These are phyloP conservation scores for Lasiodiplodia sp. DNA, from an alignment of 2,329 filamentous ascomycete species.

Conservation along the genomic window DNA sequence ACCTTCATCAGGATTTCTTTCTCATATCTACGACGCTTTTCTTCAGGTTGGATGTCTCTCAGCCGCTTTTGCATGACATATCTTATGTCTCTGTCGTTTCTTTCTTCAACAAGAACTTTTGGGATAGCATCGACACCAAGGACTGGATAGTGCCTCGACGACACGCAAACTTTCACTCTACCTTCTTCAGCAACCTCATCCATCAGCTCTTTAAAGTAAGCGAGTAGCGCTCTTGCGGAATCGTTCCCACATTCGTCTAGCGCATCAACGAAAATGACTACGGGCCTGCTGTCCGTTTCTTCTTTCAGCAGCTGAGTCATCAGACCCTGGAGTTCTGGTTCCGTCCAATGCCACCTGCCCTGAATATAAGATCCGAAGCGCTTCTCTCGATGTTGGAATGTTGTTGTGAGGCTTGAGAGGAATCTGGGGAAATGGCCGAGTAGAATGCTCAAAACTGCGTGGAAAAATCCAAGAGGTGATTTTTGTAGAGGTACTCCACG, in stretches of 20 bases:
- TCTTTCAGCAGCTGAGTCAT: not conserved
- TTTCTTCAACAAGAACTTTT: not conserved
- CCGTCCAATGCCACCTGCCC: not conserved
- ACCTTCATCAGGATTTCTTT: not conserved
- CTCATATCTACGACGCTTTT: not conserved
- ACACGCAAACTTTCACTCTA: not conserved
- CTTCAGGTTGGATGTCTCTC: not conserved
- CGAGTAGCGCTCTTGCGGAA: not conserved
- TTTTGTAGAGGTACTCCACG: not conserved
- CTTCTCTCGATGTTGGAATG: not conserved
- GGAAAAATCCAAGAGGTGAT: not conserved
- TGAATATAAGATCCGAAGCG: not conserved
- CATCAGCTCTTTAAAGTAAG: not conserved
- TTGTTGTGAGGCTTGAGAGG: not conserved
- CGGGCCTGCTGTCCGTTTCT: not conserved
- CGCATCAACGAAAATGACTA: slow-evolving; percentile 2
- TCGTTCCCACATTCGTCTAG: slow-evolving; percentile 1
- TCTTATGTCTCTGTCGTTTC: not conserved
- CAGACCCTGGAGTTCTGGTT: not conserved
- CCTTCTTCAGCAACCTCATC: not conserved
- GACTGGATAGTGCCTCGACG: slow-evolving; percentile 5
- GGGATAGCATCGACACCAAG: not conserved
- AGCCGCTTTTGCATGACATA: not conserved
- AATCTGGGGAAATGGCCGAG: not conserved
- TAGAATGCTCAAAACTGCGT: not conserved